Base-by-base conservation (phyloP, 2,329 filamentous ascomycete species). In the Juglanconis oblonga region DNA sequence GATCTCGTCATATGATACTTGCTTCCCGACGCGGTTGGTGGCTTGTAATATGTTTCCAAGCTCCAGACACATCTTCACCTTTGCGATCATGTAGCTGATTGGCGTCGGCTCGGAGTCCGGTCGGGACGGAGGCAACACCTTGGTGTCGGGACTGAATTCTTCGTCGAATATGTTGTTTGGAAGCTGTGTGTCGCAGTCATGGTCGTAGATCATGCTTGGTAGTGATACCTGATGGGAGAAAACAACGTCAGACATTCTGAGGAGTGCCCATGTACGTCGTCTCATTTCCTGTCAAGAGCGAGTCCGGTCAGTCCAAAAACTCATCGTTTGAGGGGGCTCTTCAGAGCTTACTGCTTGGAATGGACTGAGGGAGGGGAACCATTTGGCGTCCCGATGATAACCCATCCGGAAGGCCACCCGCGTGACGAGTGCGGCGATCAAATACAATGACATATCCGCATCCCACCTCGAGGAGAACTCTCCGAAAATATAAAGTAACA, bases 101-200 rank as follows among this genome's bases (percentile, higher is more conserved):
- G 89, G 89, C 0, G 91, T 94, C 2, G 88, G 84, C 69, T 93
- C 89, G 1, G 82, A 86, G 36, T 78, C 78, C 0, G 90, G 87
- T 59, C 89, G 79, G 0, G 88, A 85, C 1, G 84, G 81, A 1
- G 91, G 91, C 9, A 94, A 73, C 7, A 81, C 75, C 65, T 87
- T 88, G 64, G 86, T 88, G 29, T 85, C 82, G 3, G 88, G 87
- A 51, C 87, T 82, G 44, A 95, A 87, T 65, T 94, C 91, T 64
- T 93, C 89, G 66, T 95, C 91, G 69, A 90, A 91, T 14, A 94
- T 82, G 68, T 94, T 95, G 59, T 87, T 84, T 1, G 91, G 91
- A 5, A 91, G 75, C 66, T 88, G 82, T 0, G 90, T 88, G 68
- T 95, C 91, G 58, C 87, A 92, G 69, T 92, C 87, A 52, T 88